Base-by-base conservation (phyloP, 305 asterid genomes). In the Andrographis paniculata region DNA sequence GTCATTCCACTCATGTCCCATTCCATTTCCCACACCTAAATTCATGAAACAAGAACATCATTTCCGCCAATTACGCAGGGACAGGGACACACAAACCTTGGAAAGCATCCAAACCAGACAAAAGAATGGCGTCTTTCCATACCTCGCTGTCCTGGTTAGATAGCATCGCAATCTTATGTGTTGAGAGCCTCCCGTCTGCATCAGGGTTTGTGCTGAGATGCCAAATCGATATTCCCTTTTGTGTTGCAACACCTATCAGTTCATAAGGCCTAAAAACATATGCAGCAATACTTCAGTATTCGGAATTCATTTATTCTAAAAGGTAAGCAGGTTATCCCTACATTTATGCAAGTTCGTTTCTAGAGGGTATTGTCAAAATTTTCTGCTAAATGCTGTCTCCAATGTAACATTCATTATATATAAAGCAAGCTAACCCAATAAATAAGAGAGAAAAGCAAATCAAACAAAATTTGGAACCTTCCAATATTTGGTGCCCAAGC, bases 1-100 rank as follows among this genome's bases (percentile, higher is more conserved):
- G 95, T 82, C 96, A 80, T 89, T 53, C 98, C 98, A 12, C 98
- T 76, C 76, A 79, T 76, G 70, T 89, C 95, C 97, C 97, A 89
- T 67, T 85, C 93, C 94, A 85, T 79, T 63, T 89, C 73, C 93
- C 82, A 79, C 52, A 82, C 93, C 95, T 85, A 55, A 21, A 42
- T 9, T 15, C 59, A 58, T 53, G 2, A 2, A 22, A 24, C 14
- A 0, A 14, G 1, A 14, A 30, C 18, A 7, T 10, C 2, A 18
- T 16, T 8, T 33, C 2, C n/a, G 4, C 23, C 7, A 42, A 17
- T 23, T 42, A 2, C n/a, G 1, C 20, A 2, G 18, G 1, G 7
- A 1, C 9, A 14, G 23, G 11, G 14, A n/a, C 17, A 42, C 12
- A 42, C 17, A 1, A 42, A 12, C 23, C 18, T 3, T 1, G 16